phyloP scores from a whole-genome alignment of 73 alveolate species.

The Paramecium pentaurelia region DNA sequence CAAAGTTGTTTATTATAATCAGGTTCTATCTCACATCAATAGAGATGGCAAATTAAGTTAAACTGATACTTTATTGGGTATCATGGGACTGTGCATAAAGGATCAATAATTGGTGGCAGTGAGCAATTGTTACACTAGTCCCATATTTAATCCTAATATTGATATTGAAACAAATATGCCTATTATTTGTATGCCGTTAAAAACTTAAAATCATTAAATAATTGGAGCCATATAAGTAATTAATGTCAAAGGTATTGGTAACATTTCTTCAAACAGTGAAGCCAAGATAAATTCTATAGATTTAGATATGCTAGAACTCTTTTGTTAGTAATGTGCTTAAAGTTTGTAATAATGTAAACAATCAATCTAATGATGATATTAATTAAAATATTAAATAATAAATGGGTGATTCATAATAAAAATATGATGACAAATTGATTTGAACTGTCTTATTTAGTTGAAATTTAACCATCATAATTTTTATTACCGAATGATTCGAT shows the following conservation, averaged over 20 bases:
- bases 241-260: constrained; percentile 66
- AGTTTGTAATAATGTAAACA: neutral
- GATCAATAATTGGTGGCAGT: constrained; percentile 33
- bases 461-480: neutral
- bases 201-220: neutral
- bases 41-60: neutral
- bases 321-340: constrained; percentile 47
- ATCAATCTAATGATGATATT: neutral
- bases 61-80: constrained; percentile 45
- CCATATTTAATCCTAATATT: constrained; percentile 62
- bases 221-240: constrained; percentile 61
- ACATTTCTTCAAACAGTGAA: constrained; percentile 32
- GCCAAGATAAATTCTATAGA: constrained; percentile 63
- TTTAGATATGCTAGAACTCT: constrained; percentile 66
- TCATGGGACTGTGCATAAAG: constrained; percentile 55
- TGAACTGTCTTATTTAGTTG: neutral
- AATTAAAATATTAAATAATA: neutral
- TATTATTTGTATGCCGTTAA: constrained; percentile 63
- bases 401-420: neutral
- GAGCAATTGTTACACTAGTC: constrained; percentile 63
- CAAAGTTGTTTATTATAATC: constrained; percentile 53
- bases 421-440: neutral
- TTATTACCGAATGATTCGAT: neutral
- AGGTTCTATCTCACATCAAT: constrained; percentile 53
- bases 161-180: constrained; percentile 77